Base-by-base conservation (phyloP, 805 yeast species). In the Sugiyamaella marilandica region DNA sequence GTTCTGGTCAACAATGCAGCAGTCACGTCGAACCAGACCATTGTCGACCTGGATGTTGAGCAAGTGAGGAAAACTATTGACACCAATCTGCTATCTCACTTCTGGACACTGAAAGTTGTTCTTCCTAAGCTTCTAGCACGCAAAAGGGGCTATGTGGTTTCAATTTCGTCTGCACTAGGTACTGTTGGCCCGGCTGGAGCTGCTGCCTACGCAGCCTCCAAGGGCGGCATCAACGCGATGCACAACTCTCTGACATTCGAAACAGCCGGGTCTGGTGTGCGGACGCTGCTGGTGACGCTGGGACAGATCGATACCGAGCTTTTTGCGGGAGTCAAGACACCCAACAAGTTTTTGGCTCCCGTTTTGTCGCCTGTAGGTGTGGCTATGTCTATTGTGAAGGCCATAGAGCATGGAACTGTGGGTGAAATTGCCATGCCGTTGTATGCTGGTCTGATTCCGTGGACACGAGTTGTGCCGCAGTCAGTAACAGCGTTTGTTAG, bases 1-100 rank as follows among this genome's bases (percentile, higher is more conserved):
- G 74, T 91, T 1, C 69, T 92, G 13, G 77, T 92, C 48, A 91
- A 91, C 68, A 91, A 92, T 65, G 98, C 97, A 0, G 98, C 89
- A 0, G 77, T 89, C 84, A 32, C 70, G 70, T 9, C 48, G 16
- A 87, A 88, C 0, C 77, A 79, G 56, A 65, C 80, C 0, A 61
- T 90, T 2, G 59, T 81, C 9, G 83, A 85, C 8, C 66, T 82
- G 50, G 62, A 77, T 1, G 76, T 74, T 51, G 79, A 73, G 0
- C 86, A 83, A 45, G 80, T 92, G 54, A 83, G 83, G 55, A 36
- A 50, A 32, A 79, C 83, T 1, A 70, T 91, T 32, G 76, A 79
- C 24, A 82, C 87, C 24, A 91, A 92, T 59, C 73, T 87, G 43
- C 60, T 83, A 14, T 81, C 95, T 3, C 80, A 83, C 56, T 84